A percentile compares a stretch with the other conserved stretches of the same genome.
Conservation (phyloP, 1,284 basidiomycete genomes). For the Ceratobasidium sp. region DNA sequence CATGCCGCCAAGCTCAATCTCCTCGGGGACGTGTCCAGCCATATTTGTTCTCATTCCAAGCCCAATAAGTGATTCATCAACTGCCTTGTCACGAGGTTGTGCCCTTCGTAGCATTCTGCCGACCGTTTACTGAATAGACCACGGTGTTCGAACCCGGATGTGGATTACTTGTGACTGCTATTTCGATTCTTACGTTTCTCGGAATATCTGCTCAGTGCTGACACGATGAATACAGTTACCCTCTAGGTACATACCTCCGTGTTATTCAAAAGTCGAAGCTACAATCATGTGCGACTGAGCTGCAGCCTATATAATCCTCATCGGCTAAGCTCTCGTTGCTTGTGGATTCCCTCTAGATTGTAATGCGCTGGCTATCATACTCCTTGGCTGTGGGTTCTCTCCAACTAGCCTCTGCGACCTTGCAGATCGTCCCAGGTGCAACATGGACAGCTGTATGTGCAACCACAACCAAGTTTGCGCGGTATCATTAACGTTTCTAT, state of each 20-base stretch:
- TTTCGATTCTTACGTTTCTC: background rate
- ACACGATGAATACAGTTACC: slow-evolving; percentile 20
- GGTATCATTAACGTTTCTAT: background rate
- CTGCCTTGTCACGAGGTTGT: slow-evolving; percentile 19
- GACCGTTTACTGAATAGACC: background rate
- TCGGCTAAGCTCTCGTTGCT: background rate
- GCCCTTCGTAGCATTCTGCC: slow-evolving; percentile 16
- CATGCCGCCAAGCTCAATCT: background rate
- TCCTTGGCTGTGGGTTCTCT: background rate
- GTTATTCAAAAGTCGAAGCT: background rate
- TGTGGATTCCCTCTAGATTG: background rate
- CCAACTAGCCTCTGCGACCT: slow-evolving; percentile 35
- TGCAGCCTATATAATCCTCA: slow-evolving; percentile 13
- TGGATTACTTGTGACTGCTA: slow-evolving; percentile 22
- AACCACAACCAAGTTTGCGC: background rate
- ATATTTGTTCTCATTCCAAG: background rate
- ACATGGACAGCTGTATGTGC: slow-evolving; percentile 46
- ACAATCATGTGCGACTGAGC: background rate
- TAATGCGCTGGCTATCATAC: slow-evolving; percentile 25
- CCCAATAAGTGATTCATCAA: background rate
- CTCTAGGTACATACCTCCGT: slow-evolving; percentile 35
- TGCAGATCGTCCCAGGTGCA: slow-evolving; percentile 47
- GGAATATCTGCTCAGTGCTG: background rate
- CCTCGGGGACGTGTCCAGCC: background rate
- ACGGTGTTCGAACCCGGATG: background rate